Evolutionary conservation across 495 filamentous ascomycete species (phyloP), one percentile per base, ranked within the genome.

Genomic region (Penicillium longicatenatum): DNA sequence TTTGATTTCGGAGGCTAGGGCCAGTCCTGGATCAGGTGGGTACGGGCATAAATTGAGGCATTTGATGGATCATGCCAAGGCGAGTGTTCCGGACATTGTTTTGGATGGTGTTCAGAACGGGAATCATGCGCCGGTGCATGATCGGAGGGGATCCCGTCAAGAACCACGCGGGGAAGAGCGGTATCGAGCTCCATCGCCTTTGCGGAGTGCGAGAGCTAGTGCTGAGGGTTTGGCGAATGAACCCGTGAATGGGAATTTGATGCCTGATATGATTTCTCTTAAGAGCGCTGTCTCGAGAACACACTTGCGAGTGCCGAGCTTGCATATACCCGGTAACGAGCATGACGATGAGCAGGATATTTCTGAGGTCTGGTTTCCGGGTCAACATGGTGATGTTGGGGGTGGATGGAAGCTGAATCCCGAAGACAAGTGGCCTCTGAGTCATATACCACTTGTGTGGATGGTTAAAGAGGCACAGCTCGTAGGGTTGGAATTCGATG

Each of bases 311-410:
- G 50, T 64, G 0, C 61, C 49, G 3, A 42, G 20, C 47, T 19
- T 50, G 11, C 35, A 52, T 2, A 58, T 50, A 43, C 60, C 56
- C 0, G 52, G 31, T 8, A 19, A 47, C 17, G 70, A 80, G 37
- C 84, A 84, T 33, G 85, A 86, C 19, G 70, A 79, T 6, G 65
- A 77, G 47, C 87, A 91, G 61, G 87, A 92, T 64, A 86, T 92
- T 48, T 79, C 89, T 59, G 88, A 91, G 57, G 79, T 92, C 7
- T 93, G 89, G 89, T 92, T 92, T 62, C 76, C 88, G 0, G 90
- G 90, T n/a, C 83, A 84, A 21, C 90, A 93, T 62, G 89, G 81
- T 6, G 90, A 93, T 62, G 82, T 93, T 24, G 90, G 90, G 4
- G 90, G 91, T 14, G 90, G 90, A 0, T 94, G 90, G 91, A 83